Evolutionary conservation across 352 stramenopile species (phyloP).

Genomic region (Phytophthora parvispora): DNA sequence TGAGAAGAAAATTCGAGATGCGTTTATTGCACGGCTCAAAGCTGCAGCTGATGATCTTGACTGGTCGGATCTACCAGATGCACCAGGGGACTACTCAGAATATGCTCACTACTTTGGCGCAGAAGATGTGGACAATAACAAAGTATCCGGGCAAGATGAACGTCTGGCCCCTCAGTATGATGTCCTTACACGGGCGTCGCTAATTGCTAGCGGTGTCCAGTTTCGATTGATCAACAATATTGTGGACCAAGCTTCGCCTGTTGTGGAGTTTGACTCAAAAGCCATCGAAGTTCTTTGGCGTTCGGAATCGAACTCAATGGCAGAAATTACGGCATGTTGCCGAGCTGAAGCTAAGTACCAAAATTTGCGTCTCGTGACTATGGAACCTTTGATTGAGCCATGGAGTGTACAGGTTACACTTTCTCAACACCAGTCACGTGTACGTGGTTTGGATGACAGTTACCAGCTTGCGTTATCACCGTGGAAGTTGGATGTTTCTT

Average conservation of each 20-base stretch:
- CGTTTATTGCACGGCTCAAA: slow-evolving; percentile 45
- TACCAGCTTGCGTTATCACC: slow-evolving; percentile 27
- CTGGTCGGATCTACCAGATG: slow-evolving; percentile 51
- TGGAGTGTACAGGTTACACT: slow-evolving; percentile 67
- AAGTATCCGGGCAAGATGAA: slow-evolving; percentile 12
- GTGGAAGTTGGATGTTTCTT: slow-evolving; percentile 73
- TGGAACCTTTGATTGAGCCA: slow-evolving; percentile 87
- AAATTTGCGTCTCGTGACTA: slow-evolving; percentile 83
- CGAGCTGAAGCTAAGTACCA: slow-evolving; percentile 85
- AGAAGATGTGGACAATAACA: slow-evolving; percentile 10
- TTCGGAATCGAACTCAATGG: slow-evolving; percentile 40
- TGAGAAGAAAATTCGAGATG: slow-evolving; percentile 55
- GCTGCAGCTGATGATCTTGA: slow-evolving; percentile 51
- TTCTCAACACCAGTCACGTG: slow-evolving; percentile 33
- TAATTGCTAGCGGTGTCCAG: slow-evolving; percentile 53
- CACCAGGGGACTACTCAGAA: slow-evolving; percentile 34
- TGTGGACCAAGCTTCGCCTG: slow-evolving; percentile 80
- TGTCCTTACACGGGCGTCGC: slow-evolving; percentile 37
- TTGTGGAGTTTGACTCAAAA: slow-evolving; percentile 72
- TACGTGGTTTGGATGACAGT: slow-evolving; percentile 26
- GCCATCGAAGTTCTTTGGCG: slow-evolving; percentile 44
- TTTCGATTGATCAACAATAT: slow-evolving; percentile 89
- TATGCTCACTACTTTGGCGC: slow-evolving; percentile 49
- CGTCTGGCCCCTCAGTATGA: slow-evolving; percentile 17
- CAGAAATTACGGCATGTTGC: slow-evolving; percentile 51